phyloP scores from a whole-genome alignment of 2,329 filamentous ascomycete species.

The Hansfordia pulvinata region DNA sequence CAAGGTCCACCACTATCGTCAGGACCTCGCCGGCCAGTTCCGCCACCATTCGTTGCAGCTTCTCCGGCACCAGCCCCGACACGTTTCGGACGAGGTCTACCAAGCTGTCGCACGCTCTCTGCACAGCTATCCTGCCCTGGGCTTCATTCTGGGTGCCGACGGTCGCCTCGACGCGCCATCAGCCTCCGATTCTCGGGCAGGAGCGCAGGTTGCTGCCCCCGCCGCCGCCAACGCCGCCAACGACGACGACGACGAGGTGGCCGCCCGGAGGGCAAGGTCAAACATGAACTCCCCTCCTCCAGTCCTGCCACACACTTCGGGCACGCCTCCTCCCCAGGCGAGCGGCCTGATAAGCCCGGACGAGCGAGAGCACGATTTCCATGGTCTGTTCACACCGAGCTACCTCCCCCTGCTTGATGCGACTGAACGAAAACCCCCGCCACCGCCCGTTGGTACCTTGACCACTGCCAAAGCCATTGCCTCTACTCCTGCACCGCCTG shows the following conservation, averaged over 20 bases:
- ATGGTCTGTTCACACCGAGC: constrained; percentile 47
- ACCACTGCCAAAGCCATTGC: constrained; percentile 8
- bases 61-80: constrained; percentile 30
- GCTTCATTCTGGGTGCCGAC: constrained; percentile 15
- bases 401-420: constrained; percentile 49
- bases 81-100: constrained; percentile 31
- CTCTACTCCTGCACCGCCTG: constrained; percentile 5
- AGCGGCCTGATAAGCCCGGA: constrained; percentile 28
- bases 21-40: constrained; percentile 43
- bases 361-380: constrained; percentile 44
- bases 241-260: constrained; percentile 4
- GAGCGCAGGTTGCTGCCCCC: constrained; percentile 2
- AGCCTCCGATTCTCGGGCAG: constrained; percentile 6
- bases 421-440: constrained; percentile 12
- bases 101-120: constrained; percentile 29
- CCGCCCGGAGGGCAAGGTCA: constrained; percentile 9
- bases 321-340: constrained; percentile 15
- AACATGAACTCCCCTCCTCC: constrained; percentile 23
- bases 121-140: constrained; percentile 30
- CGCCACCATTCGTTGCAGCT: constrained; percentile 36
- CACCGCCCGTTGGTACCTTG: constrained; percentile 8
- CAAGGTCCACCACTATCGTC: constrained; percentile 41
- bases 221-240: constrained; percentile 3
- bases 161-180: constrained; percentile 6
- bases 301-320: constrained; percentile 23